Conservation (phyloP, 768 basidiomycete genomes). For the Lepiota venenata region DNA sequence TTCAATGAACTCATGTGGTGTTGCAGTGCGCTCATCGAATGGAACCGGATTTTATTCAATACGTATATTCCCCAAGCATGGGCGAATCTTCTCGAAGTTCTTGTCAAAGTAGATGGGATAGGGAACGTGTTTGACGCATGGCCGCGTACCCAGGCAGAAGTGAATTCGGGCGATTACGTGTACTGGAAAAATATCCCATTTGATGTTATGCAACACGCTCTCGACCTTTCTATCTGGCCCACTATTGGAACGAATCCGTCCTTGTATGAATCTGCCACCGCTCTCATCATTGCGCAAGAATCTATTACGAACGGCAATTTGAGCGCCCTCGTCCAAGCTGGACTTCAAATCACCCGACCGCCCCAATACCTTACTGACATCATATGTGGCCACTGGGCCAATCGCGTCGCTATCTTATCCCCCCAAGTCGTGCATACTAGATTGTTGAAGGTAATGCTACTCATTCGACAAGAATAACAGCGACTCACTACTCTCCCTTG, state of each 20-base stretch:
- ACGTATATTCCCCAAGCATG: constrained; percentile 41
- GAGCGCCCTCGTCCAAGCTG: constrained; percentile 26
- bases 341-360: constrained; percentile 30
- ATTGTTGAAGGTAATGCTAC: background rate
- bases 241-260: constrained; percentile 16
- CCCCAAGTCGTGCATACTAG: background rate
- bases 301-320: constrained; percentile 16
- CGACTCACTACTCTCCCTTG: background rate
- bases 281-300: constrained; percentile 24
- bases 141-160: constrained; percentile 30
- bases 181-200: constrained; percentile 35
- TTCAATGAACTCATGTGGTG: background rate
- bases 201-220: constrained; percentile 24
- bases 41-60: constrained; percentile 46
- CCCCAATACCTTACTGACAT: constrained; percentile 31
- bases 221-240: constrained; percentile 34
- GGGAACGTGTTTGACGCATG: constrained; percentile 34
- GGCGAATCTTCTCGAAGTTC: constrained; percentile 29
- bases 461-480: background rate
- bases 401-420: background rate
- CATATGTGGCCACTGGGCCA: constrained; percentile 9
- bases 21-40: constrained; percentile 39
- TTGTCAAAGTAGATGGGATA: constrained; percentile 20
- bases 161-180: constrained; percentile 34
- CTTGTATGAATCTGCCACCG: constrained; percentile 2